phyloP scores from a whole-genome alignment of 2,329 filamentous ascomycete species.

The Fusarium kyushuense region DNA sequence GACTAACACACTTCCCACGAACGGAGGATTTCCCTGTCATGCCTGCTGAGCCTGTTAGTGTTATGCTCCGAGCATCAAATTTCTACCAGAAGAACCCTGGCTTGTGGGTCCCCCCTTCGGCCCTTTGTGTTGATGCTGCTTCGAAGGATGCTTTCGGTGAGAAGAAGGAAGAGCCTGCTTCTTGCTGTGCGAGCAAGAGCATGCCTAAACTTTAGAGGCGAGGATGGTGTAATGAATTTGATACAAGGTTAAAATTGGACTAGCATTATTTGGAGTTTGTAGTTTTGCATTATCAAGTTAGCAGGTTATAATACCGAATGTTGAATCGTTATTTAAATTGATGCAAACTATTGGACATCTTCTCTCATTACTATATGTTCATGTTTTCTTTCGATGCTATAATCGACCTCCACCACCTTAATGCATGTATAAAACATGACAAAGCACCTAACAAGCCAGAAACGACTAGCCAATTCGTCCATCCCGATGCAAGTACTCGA shows the following conservation, averaged over 20 bases:
- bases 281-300: not conserved
- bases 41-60: slow-evolving; percentile 86
- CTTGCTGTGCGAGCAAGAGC: slow-evolving; percentile 42
- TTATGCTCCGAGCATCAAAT: slow-evolving; percentile 82
- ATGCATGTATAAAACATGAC: not conserved
- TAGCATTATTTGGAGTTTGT: not conserved
- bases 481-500: fast-evolving
- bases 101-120: slow-evolving; percentile 78
- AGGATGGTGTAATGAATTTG: not conserved
- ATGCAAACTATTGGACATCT: not conserved
- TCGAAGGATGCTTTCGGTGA: slow-evolving; percentile 40
- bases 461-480: not conserved
- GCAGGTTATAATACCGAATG: not conserved
- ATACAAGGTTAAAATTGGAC: not conserved
- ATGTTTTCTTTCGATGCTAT: no score
- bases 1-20: slow-evolving; percentile 87
- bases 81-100: slow-evolving; percentile 86
- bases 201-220: slow-evolving; percentile 22
- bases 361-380: no score
- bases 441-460: not conserved
- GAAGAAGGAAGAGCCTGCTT: slow-evolving; percentile 36
- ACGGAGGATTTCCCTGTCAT: slow-evolving; percentile 95
- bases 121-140: slow-evolving; percentile 41
- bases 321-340: not conserved
- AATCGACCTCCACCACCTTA: not conserved